These are phyloP conservation scores for Picochlorum sp. DNA, from an alignment of 139 green algal genomes.

Conservation along the genomic window DNA sequence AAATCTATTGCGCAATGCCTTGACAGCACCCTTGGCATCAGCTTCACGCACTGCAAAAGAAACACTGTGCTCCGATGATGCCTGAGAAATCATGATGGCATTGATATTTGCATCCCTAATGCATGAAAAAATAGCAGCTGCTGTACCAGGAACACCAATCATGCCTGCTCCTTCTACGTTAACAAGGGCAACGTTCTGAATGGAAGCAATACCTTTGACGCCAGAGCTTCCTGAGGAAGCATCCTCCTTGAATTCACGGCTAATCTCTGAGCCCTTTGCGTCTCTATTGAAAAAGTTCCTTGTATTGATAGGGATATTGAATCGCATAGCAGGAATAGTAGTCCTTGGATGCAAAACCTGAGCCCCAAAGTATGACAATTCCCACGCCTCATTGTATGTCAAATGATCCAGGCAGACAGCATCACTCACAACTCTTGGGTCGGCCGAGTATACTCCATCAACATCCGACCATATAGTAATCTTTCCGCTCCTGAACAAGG, in stretches of 20 bases:
- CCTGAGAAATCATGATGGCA: constrained; percentile 96
- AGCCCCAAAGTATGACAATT: constrained; percentile 96
- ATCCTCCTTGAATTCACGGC: constrained; percentile 17
- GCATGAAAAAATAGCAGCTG: constrained; percentile 73
- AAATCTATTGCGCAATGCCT: constrained; percentile 51
- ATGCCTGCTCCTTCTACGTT: constrained; percentile 96
- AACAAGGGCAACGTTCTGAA: constrained; percentile 88
- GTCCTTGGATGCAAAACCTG: constrained; percentile 96
- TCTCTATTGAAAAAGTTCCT: constrained; percentile 94
- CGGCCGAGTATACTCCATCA: constrained; percentile 89
- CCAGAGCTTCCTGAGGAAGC: constrained; percentile 7
- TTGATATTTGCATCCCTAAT: constrained; percentile 85
- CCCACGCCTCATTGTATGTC: constrained; percentile 95
- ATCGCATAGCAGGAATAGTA: constrained; percentile 91
- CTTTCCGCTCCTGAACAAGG: constrained; percentile 58
- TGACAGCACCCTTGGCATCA: constrained; percentile 37
- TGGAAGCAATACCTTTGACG: constrained; percentile 97
- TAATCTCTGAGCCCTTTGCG: constrained; percentile 37
- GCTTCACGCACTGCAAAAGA: constrained; percentile 86
- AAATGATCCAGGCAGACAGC: constrained; percentile 37
- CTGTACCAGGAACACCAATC: constrained; percentile 92
- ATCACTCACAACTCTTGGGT: constrained; percentile 77
- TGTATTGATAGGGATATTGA: constrained; percentile 88
- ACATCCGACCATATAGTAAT: constrained; percentile 99
- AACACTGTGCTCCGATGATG: constrained; percentile 88